Base-by-base conservation (phyloP, 2,329 filamentous ascomycete genomes). In the Trichoderma breve region DNA sequence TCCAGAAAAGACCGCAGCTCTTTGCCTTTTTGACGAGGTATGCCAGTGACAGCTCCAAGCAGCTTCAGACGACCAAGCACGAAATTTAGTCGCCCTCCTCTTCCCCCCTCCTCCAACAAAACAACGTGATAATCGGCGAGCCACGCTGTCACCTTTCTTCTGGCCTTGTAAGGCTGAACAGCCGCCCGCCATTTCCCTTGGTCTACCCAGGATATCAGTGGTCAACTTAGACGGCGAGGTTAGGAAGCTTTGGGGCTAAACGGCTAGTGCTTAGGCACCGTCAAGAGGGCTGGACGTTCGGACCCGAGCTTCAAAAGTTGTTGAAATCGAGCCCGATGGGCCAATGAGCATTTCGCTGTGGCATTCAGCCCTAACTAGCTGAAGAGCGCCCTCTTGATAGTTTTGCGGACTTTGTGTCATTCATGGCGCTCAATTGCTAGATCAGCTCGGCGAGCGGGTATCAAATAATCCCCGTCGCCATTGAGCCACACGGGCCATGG, bases 101-200 rank as follows among this genome's bases (percentile, higher is more conserved):
- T 34, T 34, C 3, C 7, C n/a, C 8, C 9, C n/a, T 24, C 24
- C 24, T 30, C 24, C 61, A 9, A 28, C 34, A 15, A 28, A 6
- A 28, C n/a, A 36, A 36, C 43, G 21, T 32, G 26, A 61, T 28
- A 58, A 18, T 24, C 11, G 34, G 21, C 14, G 24, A 61, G 34
- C 24, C 36, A 60, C 18, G 36, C 57, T 14, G 66, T 69, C 66
- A 61, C 15, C 18, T 3, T 14, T 36, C 21, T 14, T 69, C 66
- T 32, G 66, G 66, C 67, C 55, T 62, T 36, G 15, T 70, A 70
- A 70, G 67, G 67, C 67, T 70, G 67, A 70, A 70, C 18, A 58
- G 67, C 66, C 30, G 57, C 57, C 64, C 43, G 39, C 26, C 66
- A 32, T 70, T 34, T 21, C 24, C 64, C 64, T 58, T 30, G 26